A percentile compares a stretch with the other conserved stretches of the same genome.
Evolutionary conservation across 179 eudicot species (phyloP).

Genomic region (Gypsophila paniculata): DNA sequence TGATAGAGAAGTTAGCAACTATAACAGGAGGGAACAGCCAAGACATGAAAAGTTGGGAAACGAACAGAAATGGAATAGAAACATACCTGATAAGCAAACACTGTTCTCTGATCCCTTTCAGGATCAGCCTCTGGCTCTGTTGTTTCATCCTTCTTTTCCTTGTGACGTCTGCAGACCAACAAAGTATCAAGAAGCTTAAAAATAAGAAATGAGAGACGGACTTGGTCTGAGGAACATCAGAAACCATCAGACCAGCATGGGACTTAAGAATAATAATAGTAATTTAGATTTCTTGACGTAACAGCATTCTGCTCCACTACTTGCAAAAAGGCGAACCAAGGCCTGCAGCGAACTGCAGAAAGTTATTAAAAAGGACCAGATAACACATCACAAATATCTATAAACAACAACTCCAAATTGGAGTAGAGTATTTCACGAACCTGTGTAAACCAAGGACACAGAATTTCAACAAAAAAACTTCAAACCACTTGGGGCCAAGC

Average conservation of each 20-base stretch:
- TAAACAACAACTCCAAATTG: slow-evolving; percentile 22
- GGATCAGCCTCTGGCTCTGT: slow-evolving; percentile 72
- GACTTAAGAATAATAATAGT: slow-evolving; percentile 22
- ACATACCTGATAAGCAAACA: slow-evolving; percentile 83
- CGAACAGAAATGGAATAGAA: not conserved
- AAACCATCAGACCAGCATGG: slow-evolving; percentile 17
- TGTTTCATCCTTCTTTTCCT: slow-evolving; percentile 63
- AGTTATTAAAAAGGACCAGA: slow-evolving; percentile 28
- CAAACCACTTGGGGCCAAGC: not conserved
- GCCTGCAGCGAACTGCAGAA: slow-evolving; percentile 53
- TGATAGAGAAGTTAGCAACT: slow-evolving; percentile 7
- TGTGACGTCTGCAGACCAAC: slow-evolving; percentile 50
- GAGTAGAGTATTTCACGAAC: slow-evolving; percentile 27
- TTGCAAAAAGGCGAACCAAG: slow-evolving; percentile 39
- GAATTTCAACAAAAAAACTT: slow-evolving; percentile 11
- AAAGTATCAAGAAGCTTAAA: slow-evolving; percentile 15
- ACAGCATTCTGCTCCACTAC: slow-evolving; percentile 47
- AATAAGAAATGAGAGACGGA: not conserved
- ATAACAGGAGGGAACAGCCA: not conserved
- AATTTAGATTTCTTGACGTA: slow-evolving; percentile 31
- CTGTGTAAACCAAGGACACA: slow-evolving; percentile 31
- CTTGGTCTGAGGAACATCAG: not conserved
- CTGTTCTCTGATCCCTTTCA: slow-evolving; percentile 85
- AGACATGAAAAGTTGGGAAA: not conserved
- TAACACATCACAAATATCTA: slow-evolving; percentile 14